Base-by-base conservation (phyloP, 2,329 filamentous ascomycete species). In the Venturia asperata region DNA sequence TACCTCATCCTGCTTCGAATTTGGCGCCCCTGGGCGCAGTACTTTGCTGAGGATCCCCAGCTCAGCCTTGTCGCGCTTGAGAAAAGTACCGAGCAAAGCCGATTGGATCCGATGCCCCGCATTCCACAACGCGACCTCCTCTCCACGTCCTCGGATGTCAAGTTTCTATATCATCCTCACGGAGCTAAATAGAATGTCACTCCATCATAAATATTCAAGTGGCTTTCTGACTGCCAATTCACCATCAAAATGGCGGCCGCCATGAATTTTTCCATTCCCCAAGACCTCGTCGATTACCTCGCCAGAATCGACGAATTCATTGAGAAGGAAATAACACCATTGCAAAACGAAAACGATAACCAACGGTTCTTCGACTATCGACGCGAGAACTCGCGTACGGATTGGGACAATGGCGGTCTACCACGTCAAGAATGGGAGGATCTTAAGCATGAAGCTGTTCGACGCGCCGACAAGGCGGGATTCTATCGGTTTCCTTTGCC, bases 321-420 rank as follows among this genome's bases (percentile, higher is more conserved):
- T 68, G 75, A 79, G 2, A 70, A 72, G 17, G 78, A 79, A 61
- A 86, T 85, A 68, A 73, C 75, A 0, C 83, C 83, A 0, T 75
- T 86, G 0, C 83, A 87, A 71, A 74, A 81, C 67, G 74, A 75
- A 30, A 74, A 83, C 70, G 83, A 86, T 72, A 87, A 87, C 70
- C 77, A 84, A 64, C 81, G 84, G 66, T 87, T 87, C 79, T 87
- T 87, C 74, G 84, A 87, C 72, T 82, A 87, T 72, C 81, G 85
- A 21, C 82, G 85, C 68, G 85, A 87, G 69, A 79, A 86, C 70
- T 77, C 83, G 7, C 82, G 85, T 42, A 87, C 85, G 1, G 80
- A 87, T 70, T 87, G 84, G 83, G 80, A 82, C 64, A 80, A 80
- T 49, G 75, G 77, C 65, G 84, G 85, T 2, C 77, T 87, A 2